Base-by-base conservation (phyloP, 2,329 filamentous ascomycete species). In the Xylariomycetidae sp. region DNA sequence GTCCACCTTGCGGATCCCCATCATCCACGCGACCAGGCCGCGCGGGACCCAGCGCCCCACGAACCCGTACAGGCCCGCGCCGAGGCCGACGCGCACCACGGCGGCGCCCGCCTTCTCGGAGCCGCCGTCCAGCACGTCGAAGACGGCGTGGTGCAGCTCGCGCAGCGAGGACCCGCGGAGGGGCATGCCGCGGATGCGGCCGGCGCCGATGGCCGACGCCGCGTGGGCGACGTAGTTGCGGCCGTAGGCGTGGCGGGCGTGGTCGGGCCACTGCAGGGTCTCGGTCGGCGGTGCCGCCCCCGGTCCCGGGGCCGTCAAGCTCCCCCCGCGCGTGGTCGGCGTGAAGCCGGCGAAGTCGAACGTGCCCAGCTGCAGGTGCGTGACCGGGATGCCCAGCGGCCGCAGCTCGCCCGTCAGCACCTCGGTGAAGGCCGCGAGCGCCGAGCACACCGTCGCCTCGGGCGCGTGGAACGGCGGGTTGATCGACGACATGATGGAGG, bases 321-420 rank as follows among this genome's bases (percentile, higher is more conserved):
- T n/a, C 9, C 13, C 9, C 9, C n/a, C 19, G 20, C 15, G 29
- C 16, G 24, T 50, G 48, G 54, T 57, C 48, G 71, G 72, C 2
- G 70, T 70, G 60, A 81, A 79, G 42, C 79, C 70, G 6, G 79
- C 77, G 49, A 90, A 79, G 60, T 96, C 90, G 56, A 98, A 87
- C 15, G 86, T 89, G 38, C 92, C 92, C 2, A 96, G 78, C 60
- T 90, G 87, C 56, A 98, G 72, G 54, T 95, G 87, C 2, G 84
- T 83, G 14, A 95, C 84, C 24, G 82, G 76, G 33, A 95, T 82
- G 32, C 72, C 74, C 22, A 92, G 70, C 4, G 85, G 79, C 4
- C 74, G 70, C 25, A 95, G 73, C 65, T 96, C 92, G 34, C 79
- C 79, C 10, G 83, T 74, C 9, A 96, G 70, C 1, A 87, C 85